These are phyloP conservation scores for Ophiosphaerella narmari DNA, from an alignment of 2,329 filamentous ascomycete genomes.

Conservation along the genomic window DNA sequence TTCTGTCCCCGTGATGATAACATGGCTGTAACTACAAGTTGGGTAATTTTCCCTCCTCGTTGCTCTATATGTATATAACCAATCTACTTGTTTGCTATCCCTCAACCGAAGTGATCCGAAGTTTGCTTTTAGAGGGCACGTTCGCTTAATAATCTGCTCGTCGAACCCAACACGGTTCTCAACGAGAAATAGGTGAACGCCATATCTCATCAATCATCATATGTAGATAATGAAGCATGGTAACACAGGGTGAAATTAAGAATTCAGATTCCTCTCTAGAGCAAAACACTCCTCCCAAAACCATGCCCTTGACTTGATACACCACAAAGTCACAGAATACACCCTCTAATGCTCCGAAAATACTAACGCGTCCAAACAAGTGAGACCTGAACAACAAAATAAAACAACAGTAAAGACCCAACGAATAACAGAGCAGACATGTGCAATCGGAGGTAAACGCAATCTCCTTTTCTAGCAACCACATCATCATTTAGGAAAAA, in stretches of 20 bases:
- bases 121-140: too few relatives aligned
- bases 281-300: neutral
- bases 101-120: too few relatives aligned
- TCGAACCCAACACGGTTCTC: slow-evolving; percentile 3
- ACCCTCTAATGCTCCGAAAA: neutral
- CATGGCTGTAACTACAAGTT: neutral
- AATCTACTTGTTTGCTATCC: too few relatives aligned
- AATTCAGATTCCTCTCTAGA: slow-evolving; percentile 8
- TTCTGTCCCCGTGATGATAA: slow-evolving; percentile 13
- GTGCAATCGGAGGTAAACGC: neutral
- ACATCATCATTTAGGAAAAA: neutral
- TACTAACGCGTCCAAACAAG: neutral
- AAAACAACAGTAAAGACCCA: neutral
- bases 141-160: slow-evolving; percentile 11
- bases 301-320: neutral
- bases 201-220: neutral
- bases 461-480: slow-evolving; percentile 1
- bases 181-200: neutral
- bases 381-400: neutral
- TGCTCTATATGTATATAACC: too few relatives aligned
- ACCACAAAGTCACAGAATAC: neutral
- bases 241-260: neutral
- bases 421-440: neutral
- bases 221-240: neutral
- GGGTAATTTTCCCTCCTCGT: too few relatives aligned